Evolutionary conservation across 2,329 filamentous ascomycete genomes (phyloP), one percentile per base, ranked within the genome.

Genomic region (Dothiorella sarmentorum): DNA sequence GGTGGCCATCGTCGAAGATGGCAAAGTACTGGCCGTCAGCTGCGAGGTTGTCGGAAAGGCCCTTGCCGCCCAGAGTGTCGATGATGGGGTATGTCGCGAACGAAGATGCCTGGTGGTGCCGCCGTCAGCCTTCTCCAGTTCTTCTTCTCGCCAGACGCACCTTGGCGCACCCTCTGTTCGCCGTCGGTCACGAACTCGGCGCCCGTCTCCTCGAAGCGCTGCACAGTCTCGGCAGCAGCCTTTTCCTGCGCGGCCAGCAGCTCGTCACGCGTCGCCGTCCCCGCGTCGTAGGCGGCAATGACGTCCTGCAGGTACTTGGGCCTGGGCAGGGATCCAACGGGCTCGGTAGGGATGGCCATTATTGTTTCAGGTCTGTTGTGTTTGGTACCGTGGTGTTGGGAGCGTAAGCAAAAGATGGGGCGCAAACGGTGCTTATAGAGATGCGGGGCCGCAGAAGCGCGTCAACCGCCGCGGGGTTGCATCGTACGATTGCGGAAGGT

Each of bases 31-130:
- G 68, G 4, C 69, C 69, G 55, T 68, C 68, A 13, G 64, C 62
- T 7, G 63, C 64, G 35, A 71, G 58, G 29, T 64, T 66, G 10
- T 65, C 64, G 3, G 66, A 63, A 40, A 71, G 62, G 17, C 68
- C 68, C 38, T 64, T 68, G 18, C 69, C 69, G 7, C 64, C 67
- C 13, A 71, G 63, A 2, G 69, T 71, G 56, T 67, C 63, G 58
- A 62, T 63, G 42, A 70, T 63, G 13, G 68, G 68, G 56, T 70
- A 71, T 7, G 69, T 71, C n/a, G 67, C 68, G 58, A 71, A 71
- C 3, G 66, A 70, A 9, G 62, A 65, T 22, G 64, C 65, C 55
- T 58, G 43, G 11, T 5, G 22, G n/a, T 1, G 27, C 20, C 11
- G 18, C n/a, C 3, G 40, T 58, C 33, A 57, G 42, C 42, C n/a